These are phyloP conservation scores for Fusarium caatingaense DNA, from an alignment of 2,329 filamentous ascomycete species.

Conservation along the genomic window DNA sequence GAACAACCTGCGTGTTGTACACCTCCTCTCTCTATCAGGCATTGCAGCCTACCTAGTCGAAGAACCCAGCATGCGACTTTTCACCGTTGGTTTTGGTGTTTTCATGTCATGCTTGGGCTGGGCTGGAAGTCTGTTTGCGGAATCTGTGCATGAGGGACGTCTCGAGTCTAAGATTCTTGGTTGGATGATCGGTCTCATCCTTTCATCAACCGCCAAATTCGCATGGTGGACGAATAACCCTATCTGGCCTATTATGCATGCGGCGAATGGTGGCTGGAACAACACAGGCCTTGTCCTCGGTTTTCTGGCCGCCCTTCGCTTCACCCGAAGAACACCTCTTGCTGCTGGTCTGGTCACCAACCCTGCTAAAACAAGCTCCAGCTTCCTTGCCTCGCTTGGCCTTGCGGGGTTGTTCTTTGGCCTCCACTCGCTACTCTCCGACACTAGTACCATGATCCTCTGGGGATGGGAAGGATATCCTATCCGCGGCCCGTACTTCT, in stretches of 20 bases:
- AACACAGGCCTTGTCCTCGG: slow-evolving; percentile 82
- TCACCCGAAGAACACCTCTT: slow-evolving; percentile 74
- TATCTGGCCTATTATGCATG: slow-evolving; percentile 94
- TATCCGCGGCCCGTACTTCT: slow-evolving; percentile 85
- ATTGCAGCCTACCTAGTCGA: slow-evolving; percentile 82
- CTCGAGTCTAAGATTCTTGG: slow-evolving; percentile 86
- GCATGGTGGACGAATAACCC: slow-evolving; percentile 96
- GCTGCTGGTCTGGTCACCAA: slow-evolving; percentile 52
- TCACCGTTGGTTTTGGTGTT: slow-evolving; percentile 83
- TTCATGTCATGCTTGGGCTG: slow-evolving; percentile 84
- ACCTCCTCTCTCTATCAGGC: slow-evolving; percentile 82
- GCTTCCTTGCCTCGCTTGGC: slow-evolving; percentile 78
- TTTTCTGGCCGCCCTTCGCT: slow-evolving; percentile 78
- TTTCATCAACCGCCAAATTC: slow-evolving; percentile 91
- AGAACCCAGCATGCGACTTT: slow-evolving; percentile 79
- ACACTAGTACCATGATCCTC: slow-evolving; percentile 98
- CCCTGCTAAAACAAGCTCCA: slow-evolving; percentile 69
- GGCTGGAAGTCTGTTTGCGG: slow-evolving; percentile 83
- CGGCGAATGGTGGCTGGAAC: slow-evolving; percentile 92
- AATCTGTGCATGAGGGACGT: slow-evolving; percentile 77
- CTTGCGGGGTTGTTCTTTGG: slow-evolving; percentile 88
- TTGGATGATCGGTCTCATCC: slow-evolving; percentile 82
- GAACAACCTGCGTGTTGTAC: slow-evolving; percentile 75
- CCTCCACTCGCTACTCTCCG: slow-evolving; percentile 91
- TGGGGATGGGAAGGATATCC: slow-evolving; percentile 99